Evolutionary conservation across 495 filamentous ascomycete species (phyloP).

Genomic region (Tuber indicum): DNA sequence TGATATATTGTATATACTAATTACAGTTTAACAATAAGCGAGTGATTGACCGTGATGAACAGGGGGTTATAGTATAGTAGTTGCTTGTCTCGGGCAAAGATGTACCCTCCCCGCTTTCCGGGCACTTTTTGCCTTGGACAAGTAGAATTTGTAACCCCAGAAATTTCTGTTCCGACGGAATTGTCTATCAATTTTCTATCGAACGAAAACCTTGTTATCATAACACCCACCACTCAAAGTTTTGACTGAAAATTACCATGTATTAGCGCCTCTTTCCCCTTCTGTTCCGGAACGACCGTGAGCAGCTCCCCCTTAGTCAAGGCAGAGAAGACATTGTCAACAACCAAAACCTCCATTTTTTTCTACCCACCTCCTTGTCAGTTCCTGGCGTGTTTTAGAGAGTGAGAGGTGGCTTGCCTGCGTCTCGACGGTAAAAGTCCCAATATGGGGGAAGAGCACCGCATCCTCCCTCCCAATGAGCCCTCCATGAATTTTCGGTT

Average conservation of each 20-base stretch:
- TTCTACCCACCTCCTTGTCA: conserved; percentile 5
- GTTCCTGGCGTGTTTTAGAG: not conserved
- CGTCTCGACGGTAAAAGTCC: conserved; percentile 61
- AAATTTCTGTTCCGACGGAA: not conserved
- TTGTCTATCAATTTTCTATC: not conserved
- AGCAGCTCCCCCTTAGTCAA: conserved; percentile 58
- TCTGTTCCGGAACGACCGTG: conserved; percentile 66
- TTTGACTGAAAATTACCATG: not conserved
- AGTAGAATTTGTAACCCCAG: not conserved
- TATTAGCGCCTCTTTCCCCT: conserved; percentile 29
- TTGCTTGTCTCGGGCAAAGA: not conserved
- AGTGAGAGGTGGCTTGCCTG: conserved; percentile 34
- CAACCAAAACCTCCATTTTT: conserved; percentile 59
- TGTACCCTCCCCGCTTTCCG: not conserved
- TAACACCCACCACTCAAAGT: not conserved
- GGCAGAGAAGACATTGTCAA: conserved; percentile 58
- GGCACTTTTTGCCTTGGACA: not conserved
- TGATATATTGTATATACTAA: not conserved
- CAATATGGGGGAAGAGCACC: conserved; percentile 63
- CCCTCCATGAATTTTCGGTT: conserved; percentile 59
- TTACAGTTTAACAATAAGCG: not conserved
- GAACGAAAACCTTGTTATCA: not conserved
- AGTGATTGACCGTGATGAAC: not conserved
- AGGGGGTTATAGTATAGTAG: not conserved
- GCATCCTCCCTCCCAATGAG: conserved; percentile 56